Conservation (phyloP, 2,329 filamentous ascomycete genomes). For the Pseudogymnoascus sp. region DNA sequence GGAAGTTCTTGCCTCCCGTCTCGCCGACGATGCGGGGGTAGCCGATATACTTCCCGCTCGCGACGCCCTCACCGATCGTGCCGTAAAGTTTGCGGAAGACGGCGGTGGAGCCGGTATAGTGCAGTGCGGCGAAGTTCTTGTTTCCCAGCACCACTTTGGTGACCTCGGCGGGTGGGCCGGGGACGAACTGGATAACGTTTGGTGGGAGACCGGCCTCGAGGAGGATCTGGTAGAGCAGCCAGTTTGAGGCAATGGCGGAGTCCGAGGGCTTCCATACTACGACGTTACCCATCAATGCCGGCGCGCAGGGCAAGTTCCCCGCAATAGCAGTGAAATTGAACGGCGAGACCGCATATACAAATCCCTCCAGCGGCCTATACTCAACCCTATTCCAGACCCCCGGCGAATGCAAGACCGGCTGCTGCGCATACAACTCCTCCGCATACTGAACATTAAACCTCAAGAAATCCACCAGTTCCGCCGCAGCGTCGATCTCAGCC, state of each 20-base stretch:
- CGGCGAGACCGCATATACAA: conserved; percentile 87
- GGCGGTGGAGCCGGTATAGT: conserved; percentile 88
- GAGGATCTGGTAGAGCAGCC: conserved; percentile 82
- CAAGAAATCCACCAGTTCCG: conserved; percentile 86
- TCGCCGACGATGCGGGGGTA: conserved; percentile 88
- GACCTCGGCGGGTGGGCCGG: conserved; percentile 76
- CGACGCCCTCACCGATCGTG: conserved; percentile 72
- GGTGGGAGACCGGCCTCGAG: conserved; percentile 82
- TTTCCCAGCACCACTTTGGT: conserved; percentile 70
- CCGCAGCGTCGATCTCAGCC: conserved; percentile 94
- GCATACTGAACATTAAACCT: conserved; percentile 93
- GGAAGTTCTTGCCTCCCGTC: conserved; percentile 92
- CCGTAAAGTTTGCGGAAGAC: conserved; percentile 87
- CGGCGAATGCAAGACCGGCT: conserved; percentile 73
- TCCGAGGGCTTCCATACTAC: conserved; percentile 97
- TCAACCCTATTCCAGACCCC: conserved; percentile 90
- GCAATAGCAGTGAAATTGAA: conserved; percentile 98
- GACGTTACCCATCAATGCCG: conserved; percentile 86
- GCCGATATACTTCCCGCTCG: conserved; percentile 69
- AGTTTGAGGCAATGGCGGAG: conserved; percentile 79
- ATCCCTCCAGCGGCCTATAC: conserved; percentile 83
- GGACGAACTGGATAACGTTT: conserved; percentile 88
- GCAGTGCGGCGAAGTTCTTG: conserved; percentile 76
- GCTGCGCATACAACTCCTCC: conserved; percentile 79
- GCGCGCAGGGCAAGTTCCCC: conserved; percentile 74